phyloP scores from a whole-genome alignment of 768 basidiomycete genomes.

The Hericium erinaceus region DNA sequence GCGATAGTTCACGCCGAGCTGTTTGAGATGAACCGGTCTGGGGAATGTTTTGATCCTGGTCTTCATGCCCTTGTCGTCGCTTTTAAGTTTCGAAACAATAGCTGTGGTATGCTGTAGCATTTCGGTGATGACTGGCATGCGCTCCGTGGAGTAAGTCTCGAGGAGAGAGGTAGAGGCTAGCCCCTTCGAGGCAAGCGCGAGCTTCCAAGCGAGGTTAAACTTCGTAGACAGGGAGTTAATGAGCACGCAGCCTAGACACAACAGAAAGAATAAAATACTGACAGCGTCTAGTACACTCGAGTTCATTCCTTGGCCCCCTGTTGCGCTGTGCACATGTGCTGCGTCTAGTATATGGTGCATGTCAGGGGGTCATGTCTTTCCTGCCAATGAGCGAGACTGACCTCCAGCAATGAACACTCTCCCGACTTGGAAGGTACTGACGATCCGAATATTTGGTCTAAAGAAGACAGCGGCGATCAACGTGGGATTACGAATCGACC shows the following conservation, averaged over 20 bases:
- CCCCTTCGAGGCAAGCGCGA: slow-evolving; percentile 10
- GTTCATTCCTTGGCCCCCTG: slow-evolving; percentile 3
- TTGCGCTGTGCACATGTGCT: slow-evolving; percentile 2
- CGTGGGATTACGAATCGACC: no score
- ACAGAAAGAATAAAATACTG: background rate
- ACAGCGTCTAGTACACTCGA: slow-evolving; percentile 1
- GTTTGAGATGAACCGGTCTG: background rate
- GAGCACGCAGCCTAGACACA: background rate
- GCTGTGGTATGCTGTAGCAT: slow-evolving; percentile 9
- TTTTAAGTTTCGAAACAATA: background rate
- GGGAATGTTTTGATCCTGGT: background rate
- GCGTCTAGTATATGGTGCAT: slow-evolving; percentile 1
- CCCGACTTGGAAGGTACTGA: slow-evolving; percentile 5
- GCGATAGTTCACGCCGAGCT: slow-evolving; percentile 13
- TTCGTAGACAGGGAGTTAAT: background rate
- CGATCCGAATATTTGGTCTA: slow-evolving; percentile 13
- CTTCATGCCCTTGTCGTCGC: background rate
- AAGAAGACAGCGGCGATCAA: background rate
- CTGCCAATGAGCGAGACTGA: slow-evolving; percentile 8
- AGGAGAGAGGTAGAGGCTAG: slow-evolving; percentile 7
- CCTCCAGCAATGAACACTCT: slow-evolving; percentile 15
- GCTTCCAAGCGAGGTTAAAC: slow-evolving; percentile 13
- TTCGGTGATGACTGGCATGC: slow-evolving; percentile 12
- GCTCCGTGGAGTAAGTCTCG: slow-evolving; percentile 11
- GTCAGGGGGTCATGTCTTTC: background rate